phyloP scores from a whole-genome alignment of 108 stramenopile species.

The Cyclotella sp. region DNA sequence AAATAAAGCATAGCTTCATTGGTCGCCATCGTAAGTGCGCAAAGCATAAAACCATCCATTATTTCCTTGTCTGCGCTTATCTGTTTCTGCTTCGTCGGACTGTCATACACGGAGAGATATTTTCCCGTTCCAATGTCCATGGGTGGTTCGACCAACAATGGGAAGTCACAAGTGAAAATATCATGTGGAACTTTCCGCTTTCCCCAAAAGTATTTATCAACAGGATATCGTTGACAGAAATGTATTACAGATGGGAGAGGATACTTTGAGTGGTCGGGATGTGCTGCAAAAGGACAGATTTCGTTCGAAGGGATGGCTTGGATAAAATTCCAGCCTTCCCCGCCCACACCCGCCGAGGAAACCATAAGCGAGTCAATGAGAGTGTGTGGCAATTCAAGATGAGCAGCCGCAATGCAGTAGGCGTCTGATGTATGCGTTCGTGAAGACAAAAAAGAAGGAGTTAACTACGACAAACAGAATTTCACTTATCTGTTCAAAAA shows the following conservation, averaged over 20 bases:
- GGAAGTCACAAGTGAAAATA: conserved; percentile 66
- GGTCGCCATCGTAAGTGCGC: conserved; percentile 52
- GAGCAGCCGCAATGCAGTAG: conserved; percentile 83
- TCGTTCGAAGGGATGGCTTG: conserved; percentile 48
- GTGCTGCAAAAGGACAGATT: conserved; percentile 41
- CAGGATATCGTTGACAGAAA: conserved; percentile 65
- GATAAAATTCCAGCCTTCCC: conserved; percentile 71
- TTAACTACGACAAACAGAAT: conserved; percentile 13
- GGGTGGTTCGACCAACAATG: conserved; percentile 61
- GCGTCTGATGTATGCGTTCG: conserved; percentile 40
- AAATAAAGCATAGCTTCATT: conserved; percentile 62
- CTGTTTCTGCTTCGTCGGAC: conserved; percentile 8
- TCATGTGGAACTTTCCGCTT: conserved; percentile 69
- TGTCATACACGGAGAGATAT: conserved; percentile 12
- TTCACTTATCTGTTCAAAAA: background rate
- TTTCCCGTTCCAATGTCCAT: conserved; percentile 49
- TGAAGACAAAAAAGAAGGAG: conserved; percentile 3
- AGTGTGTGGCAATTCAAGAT: conserved; percentile 71
- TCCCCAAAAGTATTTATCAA: conserved; percentile 55
- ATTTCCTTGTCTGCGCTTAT: conserved; percentile 38
- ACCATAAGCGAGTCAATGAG: conserved; percentile 74
- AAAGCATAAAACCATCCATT: conserved; percentile 58
- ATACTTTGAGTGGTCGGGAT: conserved; percentile 38
- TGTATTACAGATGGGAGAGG: conserved; percentile 60
- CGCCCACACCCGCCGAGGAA: conserved; percentile 46